These are phyloP conservation scores for Cryptosporidium sp. DNA, from an alignment of 169 alveolate genomes.

Conservation along the genomic window DNA sequence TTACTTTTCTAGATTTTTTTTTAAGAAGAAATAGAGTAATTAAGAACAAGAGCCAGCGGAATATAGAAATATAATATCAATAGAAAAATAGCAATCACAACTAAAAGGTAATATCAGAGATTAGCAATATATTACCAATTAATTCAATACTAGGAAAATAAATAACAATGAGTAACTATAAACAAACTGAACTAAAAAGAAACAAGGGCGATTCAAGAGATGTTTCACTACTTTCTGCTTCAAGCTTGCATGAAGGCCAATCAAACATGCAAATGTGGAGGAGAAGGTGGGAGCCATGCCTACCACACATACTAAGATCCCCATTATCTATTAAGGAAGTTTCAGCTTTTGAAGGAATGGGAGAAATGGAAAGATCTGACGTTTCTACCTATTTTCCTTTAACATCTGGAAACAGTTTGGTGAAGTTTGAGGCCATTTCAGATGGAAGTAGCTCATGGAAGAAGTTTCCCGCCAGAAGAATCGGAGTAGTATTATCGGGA, in stretches of 20 bases:
- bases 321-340: conserved; percentile 34
- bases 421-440: conserved; percentile 53
- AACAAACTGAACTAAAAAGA: conserved; percentile 45
- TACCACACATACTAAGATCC: conserved; percentile 52
- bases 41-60: neutral
- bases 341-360: conserved; percentile 13
- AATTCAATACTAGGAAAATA: neutral
- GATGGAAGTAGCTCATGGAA: conserved; percentile 50
- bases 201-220: conserved; percentile 14
- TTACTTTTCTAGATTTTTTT: neutral
- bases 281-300: conserved; percentile 58
- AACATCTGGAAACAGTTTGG: conserved; percentile 6
- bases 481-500: conserved; percentile 87
- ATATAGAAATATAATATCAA: neutral
- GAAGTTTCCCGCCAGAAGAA: conserved; percentile 65
- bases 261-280: conserved; percentile 56
- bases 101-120: conserved; percentile 4
- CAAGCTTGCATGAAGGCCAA: conserved; percentile 28
- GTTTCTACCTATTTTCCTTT: conserved; percentile 56
- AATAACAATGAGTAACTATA: neutral
- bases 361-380: conserved; percentile 2
- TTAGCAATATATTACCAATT: neutral
- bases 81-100: neutral
- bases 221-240: conserved; percentile 11
- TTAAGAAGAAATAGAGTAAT: neutral